These are phyloP conservation scores for Coemansia sp. DNA, from an alignment of 192 early-diverging fungal species.

Conservation along the genomic window DNA sequence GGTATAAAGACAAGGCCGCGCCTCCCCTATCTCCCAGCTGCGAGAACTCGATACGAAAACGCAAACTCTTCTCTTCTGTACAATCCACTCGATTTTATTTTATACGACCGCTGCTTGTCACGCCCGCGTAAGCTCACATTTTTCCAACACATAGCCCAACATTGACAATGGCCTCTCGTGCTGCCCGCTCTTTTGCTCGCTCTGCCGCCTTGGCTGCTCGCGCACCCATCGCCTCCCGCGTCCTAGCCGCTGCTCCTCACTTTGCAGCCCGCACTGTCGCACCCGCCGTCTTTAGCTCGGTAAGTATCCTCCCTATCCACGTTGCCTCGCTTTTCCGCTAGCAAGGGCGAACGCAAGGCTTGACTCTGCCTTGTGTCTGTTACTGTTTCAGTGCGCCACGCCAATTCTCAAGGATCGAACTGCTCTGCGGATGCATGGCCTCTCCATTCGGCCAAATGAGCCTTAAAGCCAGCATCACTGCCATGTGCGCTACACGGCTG, in stretches of 20 bases:
- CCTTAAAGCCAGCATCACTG: neutral
- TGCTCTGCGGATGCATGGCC: neutral
- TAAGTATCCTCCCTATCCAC: conserved; percentile 16
- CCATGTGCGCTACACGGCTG: neutral
- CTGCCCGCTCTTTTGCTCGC: conserved; percentile 49
- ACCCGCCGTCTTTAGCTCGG: conserved; percentile 30
- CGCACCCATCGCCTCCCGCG: conserved; percentile 40
- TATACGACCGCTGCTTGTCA: conserved; percentile 6
- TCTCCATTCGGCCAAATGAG: neutral
- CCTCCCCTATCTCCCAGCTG: neutral
- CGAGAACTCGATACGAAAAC: conserved; percentile 3
- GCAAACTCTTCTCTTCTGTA: conserved; percentile 15
- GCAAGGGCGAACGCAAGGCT: neutral
- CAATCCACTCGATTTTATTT: conserved; percentile 5
- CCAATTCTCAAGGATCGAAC: neutral
- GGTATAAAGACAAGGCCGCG: neutral
- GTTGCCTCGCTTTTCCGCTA: neutral
- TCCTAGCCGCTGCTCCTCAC: conserved; percentile 49
- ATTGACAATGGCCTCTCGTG: conserved; percentile 47
- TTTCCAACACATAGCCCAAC: conserved; percentile 7
- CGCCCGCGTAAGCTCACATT: neutral
- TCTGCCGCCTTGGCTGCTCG: conserved; percentile 40
- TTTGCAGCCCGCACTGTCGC: conserved; percentile 42
- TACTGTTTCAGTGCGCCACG: neutral
- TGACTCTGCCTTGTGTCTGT: neutral